Evolutionary conservation across 2,329 filamentous ascomycete genomes (phyloP).

Genomic region (Pseudogymnoascus destructans): DNA sequence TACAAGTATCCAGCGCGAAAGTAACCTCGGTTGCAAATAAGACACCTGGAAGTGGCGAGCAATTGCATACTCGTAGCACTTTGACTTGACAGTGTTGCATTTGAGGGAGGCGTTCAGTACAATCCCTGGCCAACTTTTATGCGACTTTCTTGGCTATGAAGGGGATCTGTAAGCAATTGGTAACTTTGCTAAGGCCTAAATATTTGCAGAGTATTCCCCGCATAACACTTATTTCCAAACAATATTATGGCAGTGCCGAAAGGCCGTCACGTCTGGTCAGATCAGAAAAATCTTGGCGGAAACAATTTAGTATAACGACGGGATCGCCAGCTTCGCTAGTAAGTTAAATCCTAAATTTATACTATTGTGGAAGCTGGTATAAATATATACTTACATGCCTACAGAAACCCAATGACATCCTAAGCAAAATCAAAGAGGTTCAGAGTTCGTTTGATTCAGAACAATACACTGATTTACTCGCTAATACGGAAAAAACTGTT

Average conservation of each 20-base stretch:
- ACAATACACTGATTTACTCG: not conserved
- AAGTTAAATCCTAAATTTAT: not conserved
- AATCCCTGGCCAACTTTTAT: not conserved
- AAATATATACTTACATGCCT: not conserved
- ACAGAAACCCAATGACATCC: conserved; percentile 1
- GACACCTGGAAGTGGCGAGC: not conserved
- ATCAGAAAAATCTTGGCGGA: not conserved
- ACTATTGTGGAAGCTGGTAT: not conserved
- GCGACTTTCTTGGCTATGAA: conserved; percentile 1
- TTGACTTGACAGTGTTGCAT: not conserved
- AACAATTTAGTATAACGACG: conserved; percentile 1
- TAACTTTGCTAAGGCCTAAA: not conserved
- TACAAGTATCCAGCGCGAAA: not conserved
- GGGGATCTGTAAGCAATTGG: conserved; percentile 1
- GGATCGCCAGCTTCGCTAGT: not conserved
- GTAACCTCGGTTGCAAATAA: not conserved
- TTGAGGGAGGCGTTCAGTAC: not conserved
- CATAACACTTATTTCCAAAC: not conserved
- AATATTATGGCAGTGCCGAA: conserved; percentile 1
- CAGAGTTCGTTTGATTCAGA: conserved; percentile 1
- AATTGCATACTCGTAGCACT: not conserved
- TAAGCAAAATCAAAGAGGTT: not conserved
- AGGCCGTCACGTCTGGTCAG: not conserved
- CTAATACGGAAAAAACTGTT: conserved; percentile 13
- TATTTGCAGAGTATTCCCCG: conserved; percentile 2